Evolutionary conservation across 371 early-diverging fungal species (phyloP), one percentile per base, ranked within the genome.

Genomic region (Zancudomyces culisetae): DNA sequence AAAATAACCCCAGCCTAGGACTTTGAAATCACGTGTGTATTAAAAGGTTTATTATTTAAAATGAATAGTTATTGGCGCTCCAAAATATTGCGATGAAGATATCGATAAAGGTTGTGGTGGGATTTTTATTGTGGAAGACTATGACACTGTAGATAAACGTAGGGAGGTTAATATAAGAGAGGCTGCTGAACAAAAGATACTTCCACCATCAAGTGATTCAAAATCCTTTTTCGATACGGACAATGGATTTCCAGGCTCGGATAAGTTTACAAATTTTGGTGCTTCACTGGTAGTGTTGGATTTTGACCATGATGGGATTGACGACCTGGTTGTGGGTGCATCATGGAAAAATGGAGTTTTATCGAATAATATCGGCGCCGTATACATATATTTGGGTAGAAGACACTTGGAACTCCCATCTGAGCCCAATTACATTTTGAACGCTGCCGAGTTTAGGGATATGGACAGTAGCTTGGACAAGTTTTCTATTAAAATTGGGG

Each of bases 251-350:
- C n/a, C 40, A 40, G 13, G 13, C n/a, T 13, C n/a, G n/a, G 52
- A 26, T 45, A 47, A 27, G 24, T 66, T 57, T 24, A 55, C 80
- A 6, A 68, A 81, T n/a, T 89, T 88, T 61, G 91, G 90, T 1
- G 72, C 79, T 65, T 69, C 82, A 0, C 55, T 84, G 51, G 72
- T 79, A 0, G 77, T 78, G 1, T 66, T 87, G 1, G 91, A 91
- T 61, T 55, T 85, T 23, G 87, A 91, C 57, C 58, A 67, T 12
- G 91, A 91, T 59, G 89, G 91, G 0, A 74, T 88, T 23, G 87
- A 87, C 54, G 89, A 91, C 62, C 68, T 91, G 24, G 85, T 75
- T 0, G 74, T 91, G 3, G 75, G 83, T 2, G 78, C 85, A 10
- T 87, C 87, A 12, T 78, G 74, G 50, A 59, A 61, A 27, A 60